Evolutionary conservation across 352 stramenopile species (phyloP).

Genomic region (Pythium brassicae): DNA sequence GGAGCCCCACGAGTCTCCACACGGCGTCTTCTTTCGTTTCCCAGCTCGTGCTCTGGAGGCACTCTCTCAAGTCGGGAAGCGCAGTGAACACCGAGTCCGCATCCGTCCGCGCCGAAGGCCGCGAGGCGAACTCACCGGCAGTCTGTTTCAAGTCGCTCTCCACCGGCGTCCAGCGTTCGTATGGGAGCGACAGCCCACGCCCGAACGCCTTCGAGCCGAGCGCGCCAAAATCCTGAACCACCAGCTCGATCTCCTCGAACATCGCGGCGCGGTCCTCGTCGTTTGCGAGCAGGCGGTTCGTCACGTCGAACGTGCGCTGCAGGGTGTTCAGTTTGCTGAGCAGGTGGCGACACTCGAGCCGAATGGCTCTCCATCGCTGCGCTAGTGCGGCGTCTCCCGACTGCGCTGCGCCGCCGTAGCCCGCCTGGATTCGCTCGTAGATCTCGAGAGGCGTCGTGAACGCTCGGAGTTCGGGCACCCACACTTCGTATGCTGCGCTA

Average conservation of each 20-base stretch:
- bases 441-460: slow-evolving; percentile 36
- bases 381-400: not conserved
- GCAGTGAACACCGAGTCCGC: not conserved
- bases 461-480: slow-evolving; percentile 18
- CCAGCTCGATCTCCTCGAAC: slow-evolving; percentile 11
- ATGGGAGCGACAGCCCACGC: not conserved
- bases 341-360: slow-evolving; percentile 10
- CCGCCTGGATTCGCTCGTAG: slow-evolving; percentile 24
- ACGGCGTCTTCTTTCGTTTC: slow-evolving; percentile 22
- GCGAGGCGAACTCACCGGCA: not conserved
- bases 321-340: slow-evolving; percentile 5
- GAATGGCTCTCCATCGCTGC: not conserved
- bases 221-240: slow-evolving; percentile 7
- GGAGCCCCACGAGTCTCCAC: slow-evolving; percentile 16
- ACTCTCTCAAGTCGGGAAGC: slow-evolving; percentile 1
- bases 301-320: slow-evolving; percentile 10
- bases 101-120: not conserved
- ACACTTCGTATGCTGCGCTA: slow-evolving; percentile 18
- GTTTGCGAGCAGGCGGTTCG: slow-evolving; percentile 2
- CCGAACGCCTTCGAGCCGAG: slow-evolving; percentile 2
- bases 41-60: slow-evolving; percentile 11
- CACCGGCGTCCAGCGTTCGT: not conserved
- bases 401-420: not conserved
- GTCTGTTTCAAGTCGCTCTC: not conserved
- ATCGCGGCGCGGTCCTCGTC: slow-evolving; percentile 10